phyloP scores from a whole-genome alignment of 768 basidiomycete genomes.

The Lanmaoa rubissima region DNA sequence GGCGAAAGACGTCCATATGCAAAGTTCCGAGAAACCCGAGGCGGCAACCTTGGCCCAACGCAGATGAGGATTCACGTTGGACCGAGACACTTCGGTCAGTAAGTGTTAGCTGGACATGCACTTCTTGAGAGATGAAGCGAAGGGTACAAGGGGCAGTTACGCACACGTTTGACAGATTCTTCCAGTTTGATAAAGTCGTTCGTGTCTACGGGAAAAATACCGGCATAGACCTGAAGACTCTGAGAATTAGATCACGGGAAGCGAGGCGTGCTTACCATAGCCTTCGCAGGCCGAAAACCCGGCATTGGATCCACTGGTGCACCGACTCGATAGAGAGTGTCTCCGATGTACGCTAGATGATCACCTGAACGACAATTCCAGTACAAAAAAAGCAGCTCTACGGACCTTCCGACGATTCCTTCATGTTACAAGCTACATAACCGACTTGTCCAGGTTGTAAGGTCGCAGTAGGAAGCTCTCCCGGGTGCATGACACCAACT shows the following conservation, averaged over 20 bases:
- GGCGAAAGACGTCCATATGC: slow-evolving; percentile 96
- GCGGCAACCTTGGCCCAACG: slow-evolving; percentile 92
- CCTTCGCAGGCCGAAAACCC: slow-evolving; percentile 88
- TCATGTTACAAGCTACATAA: slow-evolving; percentile 95
- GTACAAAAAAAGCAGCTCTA: neutral
- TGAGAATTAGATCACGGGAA: neutral
- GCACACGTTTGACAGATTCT: slow-evolving; percentile 88
- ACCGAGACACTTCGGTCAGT: slow-evolving; percentile 89
- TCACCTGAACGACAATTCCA: neutral
- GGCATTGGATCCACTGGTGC: slow-evolving; percentile 78
- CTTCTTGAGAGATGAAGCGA: slow-evolving; percentile 9
- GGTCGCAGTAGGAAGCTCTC: slow-evolving; percentile 70
- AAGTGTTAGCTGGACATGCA: slow-evolving; percentile 59
- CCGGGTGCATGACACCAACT: slow-evolving; percentile 86
- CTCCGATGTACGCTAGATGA: slow-evolving; percentile 81
- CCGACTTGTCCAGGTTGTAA: slow-evolving; percentile 82
- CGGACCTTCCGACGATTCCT: slow-evolving; percentile 88
- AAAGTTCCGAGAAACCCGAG: slow-evolving; percentile 94
- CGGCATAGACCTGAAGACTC: slow-evolving; percentile 76
- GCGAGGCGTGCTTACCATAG: slow-evolving; percentile 63
- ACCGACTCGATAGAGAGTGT: slow-evolving; percentile 81
- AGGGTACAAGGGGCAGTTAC: slow-evolving; percentile 18
- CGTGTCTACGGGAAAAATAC: slow-evolving; percentile 89
- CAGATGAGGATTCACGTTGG: slow-evolving; percentile 89
- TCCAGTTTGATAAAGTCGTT: slow-evolving; percentile 92